These are phyloP conservation scores for Trametes cubensis DNA, from an alignment of 768 basidiomycete species.

Conservation along the genomic window DNA sequence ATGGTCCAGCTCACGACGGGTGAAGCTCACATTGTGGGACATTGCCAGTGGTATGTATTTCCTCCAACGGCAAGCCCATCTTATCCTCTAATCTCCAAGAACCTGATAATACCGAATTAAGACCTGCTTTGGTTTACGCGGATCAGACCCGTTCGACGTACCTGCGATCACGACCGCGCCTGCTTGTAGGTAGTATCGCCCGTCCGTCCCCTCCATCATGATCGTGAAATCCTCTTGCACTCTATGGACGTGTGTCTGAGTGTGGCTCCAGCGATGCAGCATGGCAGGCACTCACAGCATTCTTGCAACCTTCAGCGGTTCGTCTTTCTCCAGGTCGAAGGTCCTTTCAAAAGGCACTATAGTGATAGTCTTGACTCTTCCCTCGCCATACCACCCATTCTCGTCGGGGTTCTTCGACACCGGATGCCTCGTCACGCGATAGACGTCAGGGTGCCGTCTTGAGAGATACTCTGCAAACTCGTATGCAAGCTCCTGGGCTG, in stretches of 20 bases:
- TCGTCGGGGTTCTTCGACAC: conserved; percentile 15
- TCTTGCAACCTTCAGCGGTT: conserved; percentile 63
- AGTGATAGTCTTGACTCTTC: conserved; percentile 53
- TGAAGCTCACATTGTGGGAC: conserved; percentile 67
- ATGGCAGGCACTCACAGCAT: conserved; percentile 53
- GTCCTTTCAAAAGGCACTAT: conserved; percentile 51
- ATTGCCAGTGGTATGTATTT: conserved; percentile 70
- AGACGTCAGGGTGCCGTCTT: conserved; percentile 61
- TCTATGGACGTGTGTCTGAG: conserved; percentile 4
- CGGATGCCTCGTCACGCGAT: conserved; percentile 48
- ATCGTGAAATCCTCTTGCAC: conserved; percentile 29
- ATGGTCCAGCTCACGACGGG: neutral
- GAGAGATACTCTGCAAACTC: conserved; percentile 70
- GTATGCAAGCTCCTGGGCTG: conserved; percentile 68
- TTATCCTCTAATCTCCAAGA: conserved; percentile 80
- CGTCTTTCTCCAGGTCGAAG: conserved; percentile 54
- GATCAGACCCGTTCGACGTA: conserved; percentile 31
- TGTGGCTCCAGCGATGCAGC: neutral
- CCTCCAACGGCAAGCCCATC: conserved; percentile 69
- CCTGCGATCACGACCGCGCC: conserved; percentile 70
- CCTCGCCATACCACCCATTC: conserved; percentile 44
- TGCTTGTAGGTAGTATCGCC: conserved; percentile 73
- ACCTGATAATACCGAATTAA: conserved; percentile 41
- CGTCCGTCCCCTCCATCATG: conserved; percentile 49
- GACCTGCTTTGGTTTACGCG: no score